phyloP scores from a whole-genome alignment of 108 stramenopile species.

The Poteriospumella lacustris region DNA sequence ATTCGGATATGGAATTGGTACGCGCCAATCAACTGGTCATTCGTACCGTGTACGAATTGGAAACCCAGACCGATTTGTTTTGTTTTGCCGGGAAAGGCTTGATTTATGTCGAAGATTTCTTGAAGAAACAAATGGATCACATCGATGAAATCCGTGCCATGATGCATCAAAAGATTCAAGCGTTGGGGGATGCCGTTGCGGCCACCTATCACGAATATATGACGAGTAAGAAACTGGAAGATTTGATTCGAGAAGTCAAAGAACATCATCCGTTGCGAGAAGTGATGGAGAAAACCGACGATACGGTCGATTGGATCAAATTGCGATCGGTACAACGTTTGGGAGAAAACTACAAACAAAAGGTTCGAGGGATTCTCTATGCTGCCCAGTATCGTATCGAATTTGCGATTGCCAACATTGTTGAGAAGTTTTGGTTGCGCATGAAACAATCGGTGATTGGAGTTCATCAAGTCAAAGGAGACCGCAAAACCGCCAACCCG shows the following conservation, averaged over 20 bases:
- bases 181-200: not conserved
- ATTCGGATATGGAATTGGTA: not conserved
- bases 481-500: not conserved
- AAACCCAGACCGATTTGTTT: not conserved
- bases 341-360: not conserved
- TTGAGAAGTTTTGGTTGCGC: constrained; percentile 19
- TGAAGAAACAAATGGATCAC: not conserved
- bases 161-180: not conserved
- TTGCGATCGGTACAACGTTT: constrained; percentile 19
- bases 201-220: not conserved
- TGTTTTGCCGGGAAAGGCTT: not conserved
- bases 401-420: not conserved
- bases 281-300: not conserved
- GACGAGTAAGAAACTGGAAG: not conserved
- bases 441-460: constrained; percentile 9
- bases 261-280: not conserved
- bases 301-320: not conserved
- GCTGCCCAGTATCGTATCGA: not conserved
- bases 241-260: not conserved
- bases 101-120: not conserved
- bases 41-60: not conserved
- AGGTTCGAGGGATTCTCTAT: not conserved
- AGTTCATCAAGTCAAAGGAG: not conserved
- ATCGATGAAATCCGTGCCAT: not conserved
- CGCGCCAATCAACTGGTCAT: not conserved